Conservation (phyloP, 345 rosid genomes). For the Cardamine resedifolia region DNA sequence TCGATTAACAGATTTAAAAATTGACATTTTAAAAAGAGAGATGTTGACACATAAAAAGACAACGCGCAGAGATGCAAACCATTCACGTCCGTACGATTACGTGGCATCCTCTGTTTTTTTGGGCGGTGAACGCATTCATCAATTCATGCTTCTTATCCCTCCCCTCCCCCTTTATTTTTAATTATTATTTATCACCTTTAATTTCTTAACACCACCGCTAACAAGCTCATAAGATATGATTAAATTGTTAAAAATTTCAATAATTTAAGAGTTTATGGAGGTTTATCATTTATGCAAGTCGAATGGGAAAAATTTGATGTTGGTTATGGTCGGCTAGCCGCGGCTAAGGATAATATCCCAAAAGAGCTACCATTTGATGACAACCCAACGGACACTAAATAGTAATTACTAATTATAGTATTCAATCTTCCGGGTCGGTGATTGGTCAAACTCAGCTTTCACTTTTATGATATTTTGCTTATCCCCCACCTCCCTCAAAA, state of each 20-base stretch:
- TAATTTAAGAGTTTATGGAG: neutral
- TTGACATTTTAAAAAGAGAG: neutral
- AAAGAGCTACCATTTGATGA: conserved; percentile 20
- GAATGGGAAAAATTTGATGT: neutral
- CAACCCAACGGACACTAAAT: neutral
- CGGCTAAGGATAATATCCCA: conserved; percentile 35
- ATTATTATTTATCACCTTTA: conserved; percentile 2
- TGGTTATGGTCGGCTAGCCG: conserved; percentile 37
- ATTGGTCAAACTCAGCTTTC: conserved; percentile 37
- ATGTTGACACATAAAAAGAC: conserved; percentile 17
- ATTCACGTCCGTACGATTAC: conserved; percentile 34
- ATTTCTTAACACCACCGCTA: conserved; percentile 9
- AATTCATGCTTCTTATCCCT: neutral
- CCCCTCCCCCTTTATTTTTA: neutral
- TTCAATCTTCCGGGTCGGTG: conserved; percentile 17
- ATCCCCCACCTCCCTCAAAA: conserved; percentile 20
- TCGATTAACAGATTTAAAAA: neutral
- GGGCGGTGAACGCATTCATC: conserved; percentile 35
- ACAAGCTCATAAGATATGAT: neutral
- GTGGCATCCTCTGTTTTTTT: conserved; percentile 35
- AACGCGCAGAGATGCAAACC: conserved; percentile 29
- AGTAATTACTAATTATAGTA: neutral
- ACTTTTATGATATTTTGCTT: conserved; percentile 27
- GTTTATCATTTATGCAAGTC: conserved; percentile 12
- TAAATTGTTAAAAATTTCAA: conserved; percentile 7